Percentiles rank a stretch among this genome's conserved stretches.
Conservation (phyloP, 495 filamentous ascomycete species). For the Neurospora sp. region DNA sequence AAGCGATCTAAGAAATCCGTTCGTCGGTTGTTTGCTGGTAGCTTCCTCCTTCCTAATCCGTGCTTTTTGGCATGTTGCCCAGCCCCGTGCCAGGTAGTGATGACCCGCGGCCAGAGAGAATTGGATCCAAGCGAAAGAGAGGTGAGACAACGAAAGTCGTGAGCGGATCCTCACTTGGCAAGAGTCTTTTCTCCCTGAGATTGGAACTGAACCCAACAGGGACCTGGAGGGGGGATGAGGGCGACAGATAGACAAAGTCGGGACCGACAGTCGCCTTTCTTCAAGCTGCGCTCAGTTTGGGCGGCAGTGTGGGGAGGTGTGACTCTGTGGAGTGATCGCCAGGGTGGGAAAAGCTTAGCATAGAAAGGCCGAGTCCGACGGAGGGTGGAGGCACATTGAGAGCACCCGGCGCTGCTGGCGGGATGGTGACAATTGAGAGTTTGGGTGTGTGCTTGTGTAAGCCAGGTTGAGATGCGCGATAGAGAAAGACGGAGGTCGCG, state of each 20-base stretch:
- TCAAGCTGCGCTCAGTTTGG: neutral
- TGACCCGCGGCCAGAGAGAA: neutral
- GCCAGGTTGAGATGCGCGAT: neutral
- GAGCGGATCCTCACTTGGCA: neutral
- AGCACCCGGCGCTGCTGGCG: neutral
- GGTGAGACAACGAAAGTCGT: neutral
- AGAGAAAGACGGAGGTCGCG: neutral
- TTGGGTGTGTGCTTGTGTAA: neutral
- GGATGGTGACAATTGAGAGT: neutral
- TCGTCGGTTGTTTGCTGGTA: neutral
- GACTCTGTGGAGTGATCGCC: constrained; percentile 10
- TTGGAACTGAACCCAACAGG: neutral
- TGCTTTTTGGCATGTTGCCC: constrained; percentile 16
- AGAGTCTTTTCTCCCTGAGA: neutral
- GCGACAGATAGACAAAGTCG: neutral
- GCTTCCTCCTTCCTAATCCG: constrained; percentile 16
- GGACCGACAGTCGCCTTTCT: neutral
- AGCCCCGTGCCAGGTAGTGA: constrained; percentile 1
- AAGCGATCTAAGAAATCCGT: neutral
- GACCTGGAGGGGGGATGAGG: neutral
- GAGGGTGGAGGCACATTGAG: neutral
- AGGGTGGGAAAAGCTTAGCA: constrained; percentile 13
- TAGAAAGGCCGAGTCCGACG: neutral
- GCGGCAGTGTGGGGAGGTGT: neutral
- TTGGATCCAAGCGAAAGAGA: neutral